Evolutionary conservation across 148 eudicot species (phyloP), one percentile per base, ranked within the genome.

Genomic region (Spergularia marina): DNA sequence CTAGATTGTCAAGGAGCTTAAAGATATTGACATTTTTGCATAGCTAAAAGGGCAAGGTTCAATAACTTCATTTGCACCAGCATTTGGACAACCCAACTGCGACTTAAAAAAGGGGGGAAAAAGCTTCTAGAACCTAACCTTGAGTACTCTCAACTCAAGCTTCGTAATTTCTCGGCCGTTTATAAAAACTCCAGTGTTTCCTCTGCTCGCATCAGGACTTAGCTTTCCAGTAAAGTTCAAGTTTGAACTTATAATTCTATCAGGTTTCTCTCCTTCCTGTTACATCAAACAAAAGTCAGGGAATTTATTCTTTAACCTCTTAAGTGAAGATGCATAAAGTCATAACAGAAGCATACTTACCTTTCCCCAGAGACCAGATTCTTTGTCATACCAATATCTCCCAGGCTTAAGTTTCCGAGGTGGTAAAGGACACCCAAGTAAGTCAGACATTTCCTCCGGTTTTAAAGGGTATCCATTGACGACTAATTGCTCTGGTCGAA

Each of bases 281-380:
- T 54, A 83, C 66, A 84, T 76, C 20, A 79, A 80, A 80, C 58
- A 57, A 76, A 53, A 12, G 10, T 10, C 66, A 70, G 62, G 56
- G 47, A 71, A 71, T 17, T 12, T 6, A 51, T 53, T 44, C 14
- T 8, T 74, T 30, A 0, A 44, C 7, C 9, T 44, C 49, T 44
- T 0, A 52, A n/a, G 55, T 65, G 61, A n/a, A 15, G 66, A 13
- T 47, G 67, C 23, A 23, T 63, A 65, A 30, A 44, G 17, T 25
- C 62, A 64, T 20, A 54, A 18, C 39, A 65, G 34, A 54, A 40
- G 70, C 17, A 61, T 59, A 74, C 73, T 76, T 68, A 94, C 98
- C 93, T 92, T 92, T 81, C 98, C 98, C 96, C 97, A 94, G 70
- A 85, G 84, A 65, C 98, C 98, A 67, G 96, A 92, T 79, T 94